Percentiles rank a stretch among this genome's conserved stretches.
Evolutionary conservation across 768 basidiomycete species (phyloP).

Genomic region (Postia placenta): DNA sequence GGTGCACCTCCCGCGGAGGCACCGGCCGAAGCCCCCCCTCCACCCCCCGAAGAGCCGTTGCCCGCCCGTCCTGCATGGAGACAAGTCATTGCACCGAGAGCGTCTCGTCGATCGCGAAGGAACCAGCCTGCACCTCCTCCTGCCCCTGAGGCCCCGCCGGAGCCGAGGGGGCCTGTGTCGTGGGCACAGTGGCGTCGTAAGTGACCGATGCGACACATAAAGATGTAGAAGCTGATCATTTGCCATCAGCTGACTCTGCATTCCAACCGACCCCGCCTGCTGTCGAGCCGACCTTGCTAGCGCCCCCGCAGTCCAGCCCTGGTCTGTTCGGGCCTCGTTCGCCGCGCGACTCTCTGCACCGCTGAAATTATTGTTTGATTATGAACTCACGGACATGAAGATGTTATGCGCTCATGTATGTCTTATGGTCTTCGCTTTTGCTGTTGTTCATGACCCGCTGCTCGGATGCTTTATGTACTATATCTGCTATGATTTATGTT

Average conservation of each 20-base stretch:
- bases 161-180: slow-evolving; percentile 21
- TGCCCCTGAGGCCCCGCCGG: slow-evolving; percentile 17
- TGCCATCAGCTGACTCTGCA: slow-evolving; percentile 47
- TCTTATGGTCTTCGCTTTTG: neutral
- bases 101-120: slow-evolving; percentile 7
- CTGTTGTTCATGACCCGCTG: neutral
- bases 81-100: slow-evolving; percentile 32
- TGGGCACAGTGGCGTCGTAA: slow-evolving; percentile 40
- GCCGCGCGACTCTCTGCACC: slow-evolving; percentile 32
- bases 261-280: slow-evolving; percentile 57
- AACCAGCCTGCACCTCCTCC: slow-evolving; percentile 11
- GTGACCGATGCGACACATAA: slow-evolving; percentile 9
- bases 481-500: neutral
- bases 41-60: slow-evolving; percentile 35
- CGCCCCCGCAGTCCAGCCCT: slow-evolving; percentile 51
- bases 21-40: slow-evolving; percentile 35
- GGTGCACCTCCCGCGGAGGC: slow-evolving; percentile 32
- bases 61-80: slow-evolving; percentile 59
- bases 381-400: neutral
- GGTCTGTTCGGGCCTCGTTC: slow-evolving; percentile 78
- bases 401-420: neutral
- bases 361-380: neutral
- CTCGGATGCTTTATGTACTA: too few species aligned
- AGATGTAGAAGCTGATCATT: neutral
- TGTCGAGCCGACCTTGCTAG: slow-evolving; percentile 39